These are phyloP conservation scores for Xylaria sp. DNA, from an alignment of 2,329 filamentous ascomycete species.

Conservation along the genomic window DNA sequence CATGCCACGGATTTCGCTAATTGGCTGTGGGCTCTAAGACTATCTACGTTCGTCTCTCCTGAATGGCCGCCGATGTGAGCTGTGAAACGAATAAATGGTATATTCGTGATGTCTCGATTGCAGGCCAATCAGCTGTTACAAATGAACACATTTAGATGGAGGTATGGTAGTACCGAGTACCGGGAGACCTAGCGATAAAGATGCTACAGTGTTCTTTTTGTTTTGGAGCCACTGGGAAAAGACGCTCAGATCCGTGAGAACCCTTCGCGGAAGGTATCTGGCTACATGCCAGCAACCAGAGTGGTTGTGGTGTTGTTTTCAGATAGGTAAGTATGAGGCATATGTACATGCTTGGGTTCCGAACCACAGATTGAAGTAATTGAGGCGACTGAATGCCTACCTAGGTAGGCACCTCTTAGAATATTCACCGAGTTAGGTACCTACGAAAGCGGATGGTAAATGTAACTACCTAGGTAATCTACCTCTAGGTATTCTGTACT, in stretches of 20 bases:
- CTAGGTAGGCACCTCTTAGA: no score
- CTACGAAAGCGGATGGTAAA: no score
- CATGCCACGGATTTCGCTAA: not conserved
- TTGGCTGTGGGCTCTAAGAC: not conserved
- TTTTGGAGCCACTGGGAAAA: not conserved
- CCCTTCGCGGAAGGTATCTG: not conserved
- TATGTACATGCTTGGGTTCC: no score
- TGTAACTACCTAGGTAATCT: no score
- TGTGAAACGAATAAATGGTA: not conserved
- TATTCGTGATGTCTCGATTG: conserved; percentile 2
- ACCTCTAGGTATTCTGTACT: not conserved
- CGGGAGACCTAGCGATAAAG: not conserved
- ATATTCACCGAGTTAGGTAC: no score
- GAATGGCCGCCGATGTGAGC: no score
- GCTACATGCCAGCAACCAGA: no score
- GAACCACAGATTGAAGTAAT: no score
- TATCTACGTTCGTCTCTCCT: not conserved
- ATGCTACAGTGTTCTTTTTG: conserved; percentile 18
- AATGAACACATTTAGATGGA: not conserved
- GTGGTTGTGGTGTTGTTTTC: no score
- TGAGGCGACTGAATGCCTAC: no score
- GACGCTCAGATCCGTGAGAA: not conserved
- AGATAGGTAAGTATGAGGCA: no score
- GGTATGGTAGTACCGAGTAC: conserved; percentile 14
- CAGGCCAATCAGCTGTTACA: not conserved